Evolutionary conservation across 148 eudicot species (phyloP).

Genomic region (Spergularia bocconei): DNA sequence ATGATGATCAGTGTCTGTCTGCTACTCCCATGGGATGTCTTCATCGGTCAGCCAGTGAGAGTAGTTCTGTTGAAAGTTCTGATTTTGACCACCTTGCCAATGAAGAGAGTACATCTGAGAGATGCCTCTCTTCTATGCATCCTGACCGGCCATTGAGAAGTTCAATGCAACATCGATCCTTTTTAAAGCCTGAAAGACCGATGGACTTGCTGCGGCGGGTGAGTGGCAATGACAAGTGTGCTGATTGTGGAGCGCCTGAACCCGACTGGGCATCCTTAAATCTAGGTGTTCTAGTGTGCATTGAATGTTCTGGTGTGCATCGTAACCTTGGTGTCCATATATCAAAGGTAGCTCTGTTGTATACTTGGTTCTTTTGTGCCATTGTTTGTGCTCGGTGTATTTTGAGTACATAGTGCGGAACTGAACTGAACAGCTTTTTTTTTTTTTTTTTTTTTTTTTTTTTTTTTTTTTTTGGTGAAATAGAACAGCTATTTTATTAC

Average conservation of each 20-base stretch:
- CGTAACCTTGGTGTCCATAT: conserved; percentile 99
- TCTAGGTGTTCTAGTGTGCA: conserved; percentile 95
- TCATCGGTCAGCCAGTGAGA: conserved; percentile 93
- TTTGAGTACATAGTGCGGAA: neutral
- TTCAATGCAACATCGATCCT: conserved; percentile 66
- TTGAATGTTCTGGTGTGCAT: conserved; percentile 98
- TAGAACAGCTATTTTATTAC: neutral
- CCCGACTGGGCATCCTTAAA: conserved; percentile 99
- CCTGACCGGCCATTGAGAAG: conserved; percentile 60
- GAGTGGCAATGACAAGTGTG: conserved; percentile 86
- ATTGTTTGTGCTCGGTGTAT: neutral
- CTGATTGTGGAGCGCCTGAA: conserved; percentile 97
- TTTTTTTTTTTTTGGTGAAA: too few relatives aligned
- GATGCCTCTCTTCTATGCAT: conserved; percentile 54
- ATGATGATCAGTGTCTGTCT: conserved; percentile 61
- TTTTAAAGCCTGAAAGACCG: conserved; percentile 68
- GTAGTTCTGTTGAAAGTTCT: conserved; percentile 93
- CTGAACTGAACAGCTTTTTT: neutral
- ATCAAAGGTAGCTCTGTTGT: conserved; percentile 62
- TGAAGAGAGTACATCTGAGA: conserved; percentile 75
- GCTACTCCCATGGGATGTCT: conserved; percentile 81
- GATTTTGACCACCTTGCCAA: conserved; percentile 71
- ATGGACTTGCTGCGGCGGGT: conserved; percentile 80
- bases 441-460: too few relatives aligned
- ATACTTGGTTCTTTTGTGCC: neutral